phyloP scores from a whole-genome alignment of 2,329 filamentous ascomycete species.

The Furcasterigmium sp. region DNA sequence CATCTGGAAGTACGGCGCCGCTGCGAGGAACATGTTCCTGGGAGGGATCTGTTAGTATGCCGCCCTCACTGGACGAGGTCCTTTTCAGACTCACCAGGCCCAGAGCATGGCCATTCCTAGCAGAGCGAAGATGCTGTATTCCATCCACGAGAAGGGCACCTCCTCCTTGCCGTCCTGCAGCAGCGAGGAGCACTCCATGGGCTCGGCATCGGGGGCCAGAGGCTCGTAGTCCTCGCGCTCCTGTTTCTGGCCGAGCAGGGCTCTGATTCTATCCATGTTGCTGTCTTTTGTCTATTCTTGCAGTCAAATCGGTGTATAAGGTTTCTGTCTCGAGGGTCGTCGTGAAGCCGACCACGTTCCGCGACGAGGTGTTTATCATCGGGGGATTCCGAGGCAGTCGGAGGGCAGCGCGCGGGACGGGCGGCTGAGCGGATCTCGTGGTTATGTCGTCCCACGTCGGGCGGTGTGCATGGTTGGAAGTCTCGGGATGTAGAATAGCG shows the following conservation, averaged over 20 bases:
- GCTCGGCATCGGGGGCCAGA: conserved; percentile 18
- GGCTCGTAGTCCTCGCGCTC: conserved; percentile 15
- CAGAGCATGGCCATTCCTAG: conserved; percentile 93
- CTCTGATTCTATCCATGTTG: conserved; percentile 11
- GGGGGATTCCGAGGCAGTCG: too few relatives aligned
- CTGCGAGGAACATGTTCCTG: conserved; percentile 98
- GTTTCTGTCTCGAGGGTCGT: too few relatives aligned
- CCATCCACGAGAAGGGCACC: conserved; percentile 71
- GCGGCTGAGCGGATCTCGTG: neutral
- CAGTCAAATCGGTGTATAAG: neutral
- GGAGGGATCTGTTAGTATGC: neutral
- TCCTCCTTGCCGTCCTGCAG: conserved; percentile 27
- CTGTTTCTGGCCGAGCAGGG: conserved; percentile 7
- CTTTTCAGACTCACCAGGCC: conserved; percentile 78
- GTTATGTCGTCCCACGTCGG: too few relatives aligned
- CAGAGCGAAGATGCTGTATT: conserved; percentile 80
- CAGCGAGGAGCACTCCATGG: conserved; percentile 18
- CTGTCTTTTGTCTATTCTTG: neutral
- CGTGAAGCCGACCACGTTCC: too few relatives aligned
- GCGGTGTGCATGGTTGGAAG: neutral
- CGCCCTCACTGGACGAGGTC: too few relatives aligned
- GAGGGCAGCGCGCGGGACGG: neutral
- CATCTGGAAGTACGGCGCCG: conserved; percentile 84
- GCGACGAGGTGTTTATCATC: too few relatives aligned
- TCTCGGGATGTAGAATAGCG: neutral